phyloP scores from a whole-genome alignment of 2,329 filamentous ascomycete species.

The Phaeosphaeria sp. region DNA sequence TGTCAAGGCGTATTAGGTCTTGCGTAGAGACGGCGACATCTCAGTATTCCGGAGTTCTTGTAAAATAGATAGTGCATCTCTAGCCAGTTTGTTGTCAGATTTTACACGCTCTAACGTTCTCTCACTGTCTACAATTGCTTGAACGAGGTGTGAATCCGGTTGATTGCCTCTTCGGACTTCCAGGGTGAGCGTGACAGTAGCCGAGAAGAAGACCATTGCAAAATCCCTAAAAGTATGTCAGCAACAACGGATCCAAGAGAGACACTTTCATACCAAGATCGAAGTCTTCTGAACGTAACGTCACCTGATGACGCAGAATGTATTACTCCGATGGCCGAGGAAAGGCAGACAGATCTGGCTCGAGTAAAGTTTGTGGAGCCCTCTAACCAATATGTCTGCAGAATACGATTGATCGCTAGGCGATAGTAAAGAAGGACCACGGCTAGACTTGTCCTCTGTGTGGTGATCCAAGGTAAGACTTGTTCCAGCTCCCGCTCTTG shows the following conservation, averaged over 20 bases:
- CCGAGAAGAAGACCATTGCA: constrained; percentile 17
- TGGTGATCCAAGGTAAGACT: constrained; percentile 11
- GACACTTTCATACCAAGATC: constrained; percentile 4
- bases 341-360: constrained; percentile 16
- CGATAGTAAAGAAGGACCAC: constrained; percentile 20
- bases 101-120: constrained; percentile 7
- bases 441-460: constrained; percentile 14
- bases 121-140: constrained; percentile 6
- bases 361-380: constrained; percentile 16
- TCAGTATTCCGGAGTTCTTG: constrained; percentile 4
- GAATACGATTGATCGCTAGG: constrained; percentile 14
- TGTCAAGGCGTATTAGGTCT: constrained; percentile 7
- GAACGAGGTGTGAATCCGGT: neutral
- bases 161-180: constrained; percentile 4
- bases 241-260: neutral
- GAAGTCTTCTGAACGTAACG: constrained; percentile 6
- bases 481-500: constrained; percentile 1
- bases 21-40: neutral
- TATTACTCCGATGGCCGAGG: constrained; percentile 11
- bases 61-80: constrained; percentile 11
- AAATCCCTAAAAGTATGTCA: neutral
- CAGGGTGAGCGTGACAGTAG: constrained; percentile 13
- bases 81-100: constrained; percentile 14
- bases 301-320: constrained; percentile 6
- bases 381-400: constrained; percentile 18